A percentile compares a stretch with the other conserved stretches of the same genome.
Evolutionary conservation across 768 basidiomycete genomes (phyloP).

Genomic region (Mycena olivaceomarginata): DNA sequence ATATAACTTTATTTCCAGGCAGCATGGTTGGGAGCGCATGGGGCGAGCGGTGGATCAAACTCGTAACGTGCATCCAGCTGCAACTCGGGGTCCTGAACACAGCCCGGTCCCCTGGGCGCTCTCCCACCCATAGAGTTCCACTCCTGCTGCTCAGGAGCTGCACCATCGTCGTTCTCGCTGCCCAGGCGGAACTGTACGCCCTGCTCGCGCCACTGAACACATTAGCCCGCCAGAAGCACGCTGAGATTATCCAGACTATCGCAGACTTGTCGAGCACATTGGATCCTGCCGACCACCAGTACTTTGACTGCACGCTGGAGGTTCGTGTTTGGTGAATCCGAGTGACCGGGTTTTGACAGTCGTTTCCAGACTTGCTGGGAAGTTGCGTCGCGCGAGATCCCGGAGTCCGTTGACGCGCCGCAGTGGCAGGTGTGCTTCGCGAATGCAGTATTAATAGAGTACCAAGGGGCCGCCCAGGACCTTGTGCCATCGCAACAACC

Average conservation of each 20-base stretch:
- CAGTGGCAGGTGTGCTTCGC: conserved; percentile 3
- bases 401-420: conserved; percentile 4
- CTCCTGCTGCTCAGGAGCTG: conserved; percentile 5
- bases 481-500: not conserved
- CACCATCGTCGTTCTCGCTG: conserved; percentile 21
- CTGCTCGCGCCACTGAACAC: conserved; percentile 30
- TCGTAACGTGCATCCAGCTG: not conserved
- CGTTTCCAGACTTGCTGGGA: conserved; percentile 24
- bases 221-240: not conserved
- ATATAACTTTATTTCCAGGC: not conserved
- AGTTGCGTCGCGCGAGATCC: conserved; percentile 24
- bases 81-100: conserved; percentile 8
- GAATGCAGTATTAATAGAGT: not conserved
- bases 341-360: not conserved
- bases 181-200: conserved; percentile 26
- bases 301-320: conserved; percentile 31
- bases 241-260: conserved; percentile 15
- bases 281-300: not conserved
- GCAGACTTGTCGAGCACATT: conserved; percentile 1
- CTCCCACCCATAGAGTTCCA: not conserved
- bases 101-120: not conserved
- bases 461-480: too few species aligned
- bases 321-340: conserved; percentile 12
- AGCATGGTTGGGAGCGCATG: conserved; percentile 9
- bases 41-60: conserved; percentile 13